Conservation (phyloP, 2,329 filamentous ascomycete genomes). For the Neonectria sp. region DNA sequence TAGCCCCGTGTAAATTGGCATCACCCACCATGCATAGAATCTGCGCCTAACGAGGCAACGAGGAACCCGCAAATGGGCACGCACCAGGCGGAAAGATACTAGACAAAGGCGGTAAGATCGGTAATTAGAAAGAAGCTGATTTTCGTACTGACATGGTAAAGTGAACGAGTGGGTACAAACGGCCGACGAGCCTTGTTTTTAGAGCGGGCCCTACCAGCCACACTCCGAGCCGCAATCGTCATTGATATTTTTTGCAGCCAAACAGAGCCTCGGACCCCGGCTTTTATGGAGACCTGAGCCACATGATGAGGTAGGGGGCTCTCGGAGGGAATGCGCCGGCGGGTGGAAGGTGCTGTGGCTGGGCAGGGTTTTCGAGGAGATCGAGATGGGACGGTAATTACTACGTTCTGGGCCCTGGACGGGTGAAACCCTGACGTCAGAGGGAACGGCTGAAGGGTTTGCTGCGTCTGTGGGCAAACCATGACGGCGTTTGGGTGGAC, state of each 20-base stretch:
- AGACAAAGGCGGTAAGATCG: background rate
- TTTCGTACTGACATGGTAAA: background rate
- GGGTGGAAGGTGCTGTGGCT: background rate
- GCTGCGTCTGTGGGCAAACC: constrained; percentile 1
- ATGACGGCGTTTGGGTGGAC: background rate
- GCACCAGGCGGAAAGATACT: background rate
- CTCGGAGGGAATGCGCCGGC: constrained; percentile 3
- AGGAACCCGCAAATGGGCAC: background rate
- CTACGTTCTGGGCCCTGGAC: too few species aligned
- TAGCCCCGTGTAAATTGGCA: background rate
- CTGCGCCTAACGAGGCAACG: background rate
- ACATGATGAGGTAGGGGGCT: background rate
- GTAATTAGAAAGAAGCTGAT: background rate
- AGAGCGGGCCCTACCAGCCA: constrained; percentile 1
- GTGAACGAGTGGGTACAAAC: background rate
- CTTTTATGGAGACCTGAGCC: background rate
- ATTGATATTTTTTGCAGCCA: constrained; percentile 9
- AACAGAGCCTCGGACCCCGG: background rate
- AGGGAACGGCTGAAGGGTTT: background rate
- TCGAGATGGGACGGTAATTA: constrained; percentile 4
- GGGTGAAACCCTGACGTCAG: constrained; percentile 21
- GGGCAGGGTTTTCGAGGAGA: background rate
- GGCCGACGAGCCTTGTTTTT: constrained; percentile 20
- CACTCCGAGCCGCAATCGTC: constrained; percentile 29
- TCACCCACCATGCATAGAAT: background rate